Percentiles rank a stretch among this genome's conserved stretches.
phyloP scores from a whole-genome alignment of 148 eudicot species.

The Tetragonia tetragonoides region DNA sequence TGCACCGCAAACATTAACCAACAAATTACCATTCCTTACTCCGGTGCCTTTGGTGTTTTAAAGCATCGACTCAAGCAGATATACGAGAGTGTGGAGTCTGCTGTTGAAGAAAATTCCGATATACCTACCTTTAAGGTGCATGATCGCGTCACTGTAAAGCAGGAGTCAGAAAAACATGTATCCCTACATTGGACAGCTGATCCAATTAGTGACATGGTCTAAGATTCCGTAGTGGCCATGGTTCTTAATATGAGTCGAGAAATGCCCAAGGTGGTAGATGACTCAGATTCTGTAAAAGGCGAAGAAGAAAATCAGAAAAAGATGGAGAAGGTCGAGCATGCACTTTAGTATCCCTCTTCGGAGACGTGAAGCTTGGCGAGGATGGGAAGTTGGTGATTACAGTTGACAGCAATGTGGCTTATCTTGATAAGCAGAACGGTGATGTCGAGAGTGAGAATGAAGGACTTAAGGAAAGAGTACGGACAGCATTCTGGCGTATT shows the following conservation, averaged over 20 bases:
- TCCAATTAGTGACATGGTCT: conserved; percentile 92
- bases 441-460: conserved; percentile 81
- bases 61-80: conserved; percentile 77
- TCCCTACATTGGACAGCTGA: conserved; percentile 86
- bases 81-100: conserved; percentile 75
- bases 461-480: conserved; percentile 77
- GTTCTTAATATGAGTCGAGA: conserved; percentile 76
- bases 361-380: conserved; percentile 76
- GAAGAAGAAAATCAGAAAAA: conserved; percentile 71
- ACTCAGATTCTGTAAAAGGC: conserved; percentile 38
- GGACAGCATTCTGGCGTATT: conserved; percentile 57
- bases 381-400: conserved; percentile 66
- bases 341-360: conserved; percentile 76
- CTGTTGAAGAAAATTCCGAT: conserved; percentile 59
- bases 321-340: conserved; percentile 62
- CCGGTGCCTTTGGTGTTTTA: conserved; percentile 80
- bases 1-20: conserved; percentile 77
- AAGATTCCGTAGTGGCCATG: conserved; percentile 84
- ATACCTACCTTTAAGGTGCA: conserved; percentile 64
- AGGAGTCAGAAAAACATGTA: conserved; percentile 75
- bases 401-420: conserved; percentile 68
- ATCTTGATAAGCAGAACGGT: conserved; percentile 68
- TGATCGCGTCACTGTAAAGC: conserved; percentile 64
- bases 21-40: conserved; percentile 84
- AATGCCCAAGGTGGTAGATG: conserved; percentile 83